A percentile compares a stretch with the other conserved stretches of the same genome.
phyloP scores from a whole-genome alignment of 495 filamentous ascomycete genomes.

The Penicillium manginii region DNA sequence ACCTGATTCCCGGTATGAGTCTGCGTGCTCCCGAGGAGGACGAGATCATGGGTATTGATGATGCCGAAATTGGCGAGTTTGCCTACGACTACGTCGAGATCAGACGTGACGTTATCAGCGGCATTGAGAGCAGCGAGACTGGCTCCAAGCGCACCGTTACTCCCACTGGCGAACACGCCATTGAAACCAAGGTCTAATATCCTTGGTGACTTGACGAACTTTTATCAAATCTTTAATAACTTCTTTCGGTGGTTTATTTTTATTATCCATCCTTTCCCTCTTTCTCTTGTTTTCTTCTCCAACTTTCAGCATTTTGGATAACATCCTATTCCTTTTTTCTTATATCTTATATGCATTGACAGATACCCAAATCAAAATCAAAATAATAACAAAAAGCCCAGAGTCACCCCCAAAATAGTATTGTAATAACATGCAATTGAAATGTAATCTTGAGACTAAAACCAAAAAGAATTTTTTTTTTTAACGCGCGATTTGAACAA shows the following conservation, averaged over 20 bases:
- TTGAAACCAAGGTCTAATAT: slow-evolving; percentile 40
- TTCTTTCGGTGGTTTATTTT: slow-evolving; percentile 8
- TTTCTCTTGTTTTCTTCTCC: slow-evolving; percentile 3
- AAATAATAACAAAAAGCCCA: not conserved
- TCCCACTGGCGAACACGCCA: slow-evolving; percentile 24
- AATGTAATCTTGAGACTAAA: too few species aligned
- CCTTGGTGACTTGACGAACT: not conserved
- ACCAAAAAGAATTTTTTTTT: too few species aligned
- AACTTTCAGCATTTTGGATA: slow-evolving; percentile 1
- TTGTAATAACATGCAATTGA: too few species aligned
- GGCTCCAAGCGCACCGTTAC: slow-evolving; percentile 41
- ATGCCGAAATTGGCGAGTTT: slow-evolving; percentile 96
- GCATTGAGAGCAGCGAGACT: slow-evolving; percentile 47
- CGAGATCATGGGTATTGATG: slow-evolving; percentile 90
- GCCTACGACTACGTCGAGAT: slow-evolving; percentile 98
- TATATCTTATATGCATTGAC: slow-evolving; percentile 1
- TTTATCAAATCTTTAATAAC: slow-evolving; percentile 17
- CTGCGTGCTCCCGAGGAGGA: slow-evolving; percentile 83
- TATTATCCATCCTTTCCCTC: slow-evolving; percentile 6
- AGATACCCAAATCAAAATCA: slow-evolving; percentile 13
- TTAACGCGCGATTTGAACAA: too few species aligned
- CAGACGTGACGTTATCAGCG: slow-evolving; percentile 77
- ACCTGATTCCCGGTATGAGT: slow-evolving; percentile 80
- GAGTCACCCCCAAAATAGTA: not conserved
- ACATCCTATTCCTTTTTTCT: slow-evolving; percentile 8